phyloP scores from a whole-genome alignment of 148 eudicot species.

The Polygonum maritimum region DNA sequence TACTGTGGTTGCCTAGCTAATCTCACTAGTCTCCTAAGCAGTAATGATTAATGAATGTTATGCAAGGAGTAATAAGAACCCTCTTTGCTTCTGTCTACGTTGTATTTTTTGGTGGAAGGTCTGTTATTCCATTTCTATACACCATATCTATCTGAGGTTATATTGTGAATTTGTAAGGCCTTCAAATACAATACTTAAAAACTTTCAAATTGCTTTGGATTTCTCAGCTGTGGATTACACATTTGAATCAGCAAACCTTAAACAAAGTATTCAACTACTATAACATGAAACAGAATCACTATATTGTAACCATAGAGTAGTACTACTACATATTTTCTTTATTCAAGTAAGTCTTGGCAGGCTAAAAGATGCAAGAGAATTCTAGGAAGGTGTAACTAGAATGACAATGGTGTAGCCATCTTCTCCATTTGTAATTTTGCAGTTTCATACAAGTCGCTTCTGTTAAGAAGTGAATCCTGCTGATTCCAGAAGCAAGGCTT shows the following conservation, averaged over 20 bases:
- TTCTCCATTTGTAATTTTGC: neutral
- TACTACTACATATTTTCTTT: neutral
- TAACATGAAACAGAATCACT: neutral
- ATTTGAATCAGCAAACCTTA: neutral
- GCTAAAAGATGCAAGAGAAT: neutral
- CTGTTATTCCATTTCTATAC: too few species aligned
- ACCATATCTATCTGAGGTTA: too few species aligned
- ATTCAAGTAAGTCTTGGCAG: neutral
- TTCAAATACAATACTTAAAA: neutral
- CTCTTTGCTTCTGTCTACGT: too few species aligned
- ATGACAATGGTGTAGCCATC: neutral
- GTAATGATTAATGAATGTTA: neutral
- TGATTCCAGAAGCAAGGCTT: constrained; percentile 57
- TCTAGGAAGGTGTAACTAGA: neutral
- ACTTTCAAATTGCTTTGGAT: neutral
- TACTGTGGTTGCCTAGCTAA: neutral
- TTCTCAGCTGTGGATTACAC: neutral
- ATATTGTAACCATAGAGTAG: neutral
- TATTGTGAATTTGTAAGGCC: neutral
- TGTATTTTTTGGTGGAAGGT: too few species aligned
- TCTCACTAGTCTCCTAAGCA: neutral
- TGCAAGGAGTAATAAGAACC: neutral
- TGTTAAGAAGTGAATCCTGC: constrained; percentile 31
- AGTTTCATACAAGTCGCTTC: neutral
- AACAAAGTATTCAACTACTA: neutral